Evolutionary conservation across 352 stramenopile genomes (phyloP), one percentile per base, ranked within the genome.

Genomic region (Phytophthora syringae): DNA sequence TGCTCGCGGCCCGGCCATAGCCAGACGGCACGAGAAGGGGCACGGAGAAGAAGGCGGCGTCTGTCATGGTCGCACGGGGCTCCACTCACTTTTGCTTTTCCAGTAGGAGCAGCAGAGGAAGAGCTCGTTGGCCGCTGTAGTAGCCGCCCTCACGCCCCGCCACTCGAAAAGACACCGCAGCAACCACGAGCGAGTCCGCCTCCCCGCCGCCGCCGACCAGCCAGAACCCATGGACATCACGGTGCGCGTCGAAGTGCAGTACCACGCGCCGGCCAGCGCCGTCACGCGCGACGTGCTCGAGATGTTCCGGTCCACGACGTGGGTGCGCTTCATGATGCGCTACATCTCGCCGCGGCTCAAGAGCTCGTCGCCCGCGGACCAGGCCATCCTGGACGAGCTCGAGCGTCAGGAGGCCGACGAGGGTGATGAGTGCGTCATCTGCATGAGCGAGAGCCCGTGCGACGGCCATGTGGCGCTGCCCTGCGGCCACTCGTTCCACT

Each of bases 401-500:
- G 65, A 81, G 66, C 64, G 51, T 20, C 69, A 78, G 57, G 60
- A 78, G 48, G 47, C 58, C 20, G 66, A 56, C 37, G 55, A 77
- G 21, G 71, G 80, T 24, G 67, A 79, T 43, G 76, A 90, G 32
- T 98, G 92, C 68, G 82, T 88, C 16, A 96, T 98, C 64, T 99
- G 94, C 79, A 83, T 98, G 40, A 91, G 90, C 64, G 78, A 81
- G 61, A 63, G 80, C 86, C 72, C 77, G 96, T 68, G 68, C 42
- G 42, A 75, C 39, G 60, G 69, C 52, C 54, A 73, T 65, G 52
- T 92, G 34, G 70, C 74, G n/a, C 74, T 98, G 24, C 91, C 93
- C 7, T 99, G 95, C 61, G 75, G 79, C 34, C 95, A 99, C 77
- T 70, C 85, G 11, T 98, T 98, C 76, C 95, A 99, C 74, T 80